Evolutionary conservation across 1,284 basidiomycete species (phyloP).

Genomic region (Moniliophthora roreri): DNA sequence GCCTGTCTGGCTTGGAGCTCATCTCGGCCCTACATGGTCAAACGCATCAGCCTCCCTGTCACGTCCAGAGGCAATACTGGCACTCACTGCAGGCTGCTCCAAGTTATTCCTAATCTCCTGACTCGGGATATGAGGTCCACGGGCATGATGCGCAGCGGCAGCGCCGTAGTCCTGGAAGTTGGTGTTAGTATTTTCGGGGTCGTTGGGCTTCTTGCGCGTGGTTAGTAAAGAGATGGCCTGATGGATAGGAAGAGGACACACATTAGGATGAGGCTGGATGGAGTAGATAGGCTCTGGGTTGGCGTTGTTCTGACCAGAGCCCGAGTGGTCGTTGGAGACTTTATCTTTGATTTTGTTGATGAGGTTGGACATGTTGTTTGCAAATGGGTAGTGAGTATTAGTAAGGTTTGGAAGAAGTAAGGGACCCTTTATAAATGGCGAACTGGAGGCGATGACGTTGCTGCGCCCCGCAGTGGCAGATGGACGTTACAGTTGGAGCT

Average conservation of each 20-base stretch:
- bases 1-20: constrained; percentile 1
- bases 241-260: constrained; percentile 22
- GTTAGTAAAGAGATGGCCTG: constrained; percentile 15
- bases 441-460: no score
- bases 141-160: constrained; percentile 38
- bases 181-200: constrained; percentile 27
- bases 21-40: background rate
- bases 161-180: constrained; percentile 20
- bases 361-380: constrained; percentile 16
- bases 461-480: no score
- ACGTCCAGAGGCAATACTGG: background rate
- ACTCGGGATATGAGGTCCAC: constrained; percentile 41
- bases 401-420: no score
- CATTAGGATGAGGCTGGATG: constrained; percentile 52
- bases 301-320: constrained; percentile 1
- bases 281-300: constrained; percentile 33
- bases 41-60: no score
- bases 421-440: background rate
- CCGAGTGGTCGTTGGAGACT: constrained; percentile 9
- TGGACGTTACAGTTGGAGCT: no score
- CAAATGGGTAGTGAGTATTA: background rate
- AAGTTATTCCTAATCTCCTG: constrained; percentile 27
- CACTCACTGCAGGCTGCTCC: constrained; percentile 30
- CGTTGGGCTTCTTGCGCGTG: constrained; percentile 30
- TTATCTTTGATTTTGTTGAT: constrained; percentile 23